Evolutionary conservation across 805 yeast species (phyloP).

Genomic region (Saturnispora saitoi): DNA sequence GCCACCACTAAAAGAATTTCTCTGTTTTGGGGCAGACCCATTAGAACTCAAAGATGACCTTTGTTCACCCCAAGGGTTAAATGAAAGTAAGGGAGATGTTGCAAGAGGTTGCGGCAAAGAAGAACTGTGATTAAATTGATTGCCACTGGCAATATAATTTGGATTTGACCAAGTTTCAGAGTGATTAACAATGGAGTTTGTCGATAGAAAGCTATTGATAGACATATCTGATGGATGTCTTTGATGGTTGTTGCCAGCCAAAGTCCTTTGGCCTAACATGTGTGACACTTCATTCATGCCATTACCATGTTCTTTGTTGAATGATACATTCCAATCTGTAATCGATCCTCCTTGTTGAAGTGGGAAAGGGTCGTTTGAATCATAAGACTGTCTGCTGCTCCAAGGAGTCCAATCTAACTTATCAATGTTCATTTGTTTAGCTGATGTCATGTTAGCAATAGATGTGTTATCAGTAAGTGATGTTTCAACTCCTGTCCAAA

Average conservation of each 20-base stretch:
- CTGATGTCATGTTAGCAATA: neutral
- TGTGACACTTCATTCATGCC: neutral
- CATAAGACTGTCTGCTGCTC: neutral
- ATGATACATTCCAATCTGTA: neutral
- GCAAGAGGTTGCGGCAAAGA: neutral
- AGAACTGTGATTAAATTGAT: neutral
- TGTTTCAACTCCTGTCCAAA: neutral
- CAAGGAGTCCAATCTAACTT: neutral
- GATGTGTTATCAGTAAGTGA: neutral
- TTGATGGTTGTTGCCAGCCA: constrained; percentile 1
- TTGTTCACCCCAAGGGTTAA: neutral
- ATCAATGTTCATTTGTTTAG: neutral
- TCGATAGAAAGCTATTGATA: neutral
- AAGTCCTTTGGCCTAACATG: constrained; percentile 2
- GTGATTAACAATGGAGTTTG: neutral
- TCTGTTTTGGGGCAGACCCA: neutral
- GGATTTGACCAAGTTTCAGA: neutral
- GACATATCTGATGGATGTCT: constrained; percentile 5
- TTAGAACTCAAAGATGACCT: constrained; percentile 2
- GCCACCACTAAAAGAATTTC: neutral
- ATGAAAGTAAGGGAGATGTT: neutral
- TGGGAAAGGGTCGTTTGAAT: neutral
- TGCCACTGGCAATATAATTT: neutral
- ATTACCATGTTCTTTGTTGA: neutral
- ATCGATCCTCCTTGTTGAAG: neutral